Base-by-base conservation (phyloP, 2,329 filamentous ascomycete species). In the Leptographium procerum region DNA sequence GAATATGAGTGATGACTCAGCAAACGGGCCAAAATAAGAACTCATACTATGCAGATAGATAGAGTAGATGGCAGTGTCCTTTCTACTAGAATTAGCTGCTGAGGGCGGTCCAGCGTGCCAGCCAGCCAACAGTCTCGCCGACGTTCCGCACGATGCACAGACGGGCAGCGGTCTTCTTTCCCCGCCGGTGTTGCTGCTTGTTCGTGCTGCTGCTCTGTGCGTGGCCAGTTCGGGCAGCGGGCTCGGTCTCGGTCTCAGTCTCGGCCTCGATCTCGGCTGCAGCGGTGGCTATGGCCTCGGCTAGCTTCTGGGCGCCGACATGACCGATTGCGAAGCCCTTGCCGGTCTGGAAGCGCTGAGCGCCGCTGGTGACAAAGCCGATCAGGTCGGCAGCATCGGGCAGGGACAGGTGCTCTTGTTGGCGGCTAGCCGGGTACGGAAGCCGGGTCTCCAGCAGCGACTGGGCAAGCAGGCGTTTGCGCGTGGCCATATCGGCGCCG, bases 291-390 rank as follows among this genome's bases (percentile, higher is more conserved):
- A 74, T 47, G 26, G 72, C 69, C 57, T 76, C 71, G 4, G 80
- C 60, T 1, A 88, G 77, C 69, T 78, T 86, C 6, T 75, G 75
- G 1, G 86, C 74, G 16, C 83, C 26, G 33, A 62, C 63, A 55
- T 81, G 86, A 0, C 88, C 94, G 60, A 97, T 77, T 0, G 85
- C 92, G 19, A 84, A 84, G 1, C 87, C 88, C 63, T 79, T 81
- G 0, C 92, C 94, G 63, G 87, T 83, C 2, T 83, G 81, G 2
- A 97, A 79, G 66, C 87, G 91, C 69, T 87, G 96, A 55, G 88
- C 86, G 0, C 92, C 94, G 1, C 87, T 87, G 2, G 91, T 96
- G 28, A 96, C 85, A 69, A 95, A 99, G 0, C 94, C 94, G 55
- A 97, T 82, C 14, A 97, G 76, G 68, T 96, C 88, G 26, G 81